Conservation (phyloP, 2,329 filamentous ascomycete genomes). For the Fusarium sp. region DNA sequence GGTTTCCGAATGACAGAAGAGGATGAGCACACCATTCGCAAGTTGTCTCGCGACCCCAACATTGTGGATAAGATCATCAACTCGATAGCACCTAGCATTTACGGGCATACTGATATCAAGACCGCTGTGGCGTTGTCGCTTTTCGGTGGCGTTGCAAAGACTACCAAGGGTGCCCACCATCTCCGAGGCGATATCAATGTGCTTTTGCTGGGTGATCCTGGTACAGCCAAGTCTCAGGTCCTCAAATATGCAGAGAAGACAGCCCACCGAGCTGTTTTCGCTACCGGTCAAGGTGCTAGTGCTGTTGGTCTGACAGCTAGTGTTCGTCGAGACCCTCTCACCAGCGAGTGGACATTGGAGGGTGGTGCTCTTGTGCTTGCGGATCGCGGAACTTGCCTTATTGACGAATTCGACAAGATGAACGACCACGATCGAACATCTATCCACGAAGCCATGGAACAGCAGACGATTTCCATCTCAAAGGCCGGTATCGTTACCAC, state of each 20-base stretch:
- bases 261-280: constrained; percentile 95
- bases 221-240: constrained; percentile 97
- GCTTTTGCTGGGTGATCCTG: constrained; percentile 92
- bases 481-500: constrained; percentile 99
- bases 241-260: constrained; percentile 99
- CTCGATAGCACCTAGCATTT: constrained; percentile 97
- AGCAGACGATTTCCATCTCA: constrained; percentile 98
- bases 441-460: constrained; percentile 99
- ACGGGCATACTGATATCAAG: constrained; percentile 96
- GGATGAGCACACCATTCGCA: constrained; percentile 90
- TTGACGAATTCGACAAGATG: constrained; percentile 99
- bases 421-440: constrained; percentile 98
- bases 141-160: constrained; percentile 94
- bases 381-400: constrained; percentile 93
- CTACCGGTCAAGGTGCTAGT: constrained; percentile 95
- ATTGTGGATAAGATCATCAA: constrained; percentile 93
- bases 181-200: constrained; percentile 99
- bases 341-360: constrained; percentile 96
- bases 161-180: constrained; percentile 86
- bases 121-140: constrained; percentile 94
- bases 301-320: constrained; percentile 97
- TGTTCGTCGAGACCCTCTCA: constrained; percentile 93
- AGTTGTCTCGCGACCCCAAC: constrained; percentile 86
- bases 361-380: constrained; percentile 95
- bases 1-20: constrained; percentile 96